Evolutionary conservation across 2,329 filamentous ascomycete species (phyloP), one percentile per base, ranked within the genome.

Genomic region (Alternaria tenuissima): DNA sequence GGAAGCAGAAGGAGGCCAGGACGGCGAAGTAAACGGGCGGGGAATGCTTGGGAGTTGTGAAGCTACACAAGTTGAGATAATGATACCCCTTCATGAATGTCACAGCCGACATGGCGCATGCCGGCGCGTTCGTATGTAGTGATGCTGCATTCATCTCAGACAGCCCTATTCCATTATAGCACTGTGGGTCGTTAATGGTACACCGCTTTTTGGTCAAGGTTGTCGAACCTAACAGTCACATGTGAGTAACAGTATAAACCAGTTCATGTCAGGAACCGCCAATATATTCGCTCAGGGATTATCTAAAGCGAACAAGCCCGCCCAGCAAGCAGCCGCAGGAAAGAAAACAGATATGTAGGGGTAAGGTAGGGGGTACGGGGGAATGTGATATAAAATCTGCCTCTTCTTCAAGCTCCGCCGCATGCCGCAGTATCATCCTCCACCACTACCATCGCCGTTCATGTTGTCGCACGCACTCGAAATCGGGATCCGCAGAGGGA

Each of bases 1-100:
- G 87, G 70, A 92, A 87, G 77, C 87, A 88, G 68, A 92, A 89
- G 66, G 87, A 87, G 70, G 81, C 81, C 47, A 80, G 86, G 63
- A 79, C 78, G 55, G 76, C 36, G 28, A 39, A 54, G 9, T 56
- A 44, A 12, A n/a, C 14, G 18, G 36, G 18, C 38, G 36, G 18
- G 5, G 12, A 7, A 20, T 42, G 39, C 12, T 24, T 24, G 20
- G 12, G 22, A 24, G 39, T 42, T 24, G 20, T 5, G 12, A 42
- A 42, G 39, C 46, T 49, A 12, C 36, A 49, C 30, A 39, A 7
- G 14, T 26, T 11, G 20, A 52, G 34, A 58, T 16, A 55, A 55
- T 43, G 57, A 59, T 59, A 59, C 57, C 57, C 47, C 38, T 43
- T 53, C 22, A 48, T 42, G 32, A 55, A 30, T 22, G 24, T 38